Conservation (phyloP, 2,329 filamentous ascomycete genomes). For the Herpotrichia juniperi region DNA sequence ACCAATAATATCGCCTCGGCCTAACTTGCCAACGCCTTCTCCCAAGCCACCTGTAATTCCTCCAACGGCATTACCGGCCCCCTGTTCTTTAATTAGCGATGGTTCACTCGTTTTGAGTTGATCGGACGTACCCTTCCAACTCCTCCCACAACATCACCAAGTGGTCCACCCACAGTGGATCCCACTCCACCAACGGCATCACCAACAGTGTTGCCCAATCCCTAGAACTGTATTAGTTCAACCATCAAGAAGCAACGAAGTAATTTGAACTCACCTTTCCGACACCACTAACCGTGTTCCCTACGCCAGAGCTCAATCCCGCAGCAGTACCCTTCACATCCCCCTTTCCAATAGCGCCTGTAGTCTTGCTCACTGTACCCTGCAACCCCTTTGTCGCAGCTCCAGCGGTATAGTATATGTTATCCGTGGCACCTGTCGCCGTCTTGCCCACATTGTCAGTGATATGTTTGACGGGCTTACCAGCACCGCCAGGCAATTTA, state of each 20-base stretch:
- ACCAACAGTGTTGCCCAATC: slow-evolving; percentile 39
- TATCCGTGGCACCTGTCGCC: slow-evolving; percentile 45
- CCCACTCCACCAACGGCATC: slow-evolving; percentile 48
- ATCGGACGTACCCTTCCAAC: slow-evolving; percentile 43
- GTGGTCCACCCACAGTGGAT: slow-evolving; percentile 44
- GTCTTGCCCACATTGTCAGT: slow-evolving; percentile 51
- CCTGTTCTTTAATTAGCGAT: slow-evolving; percentile 4
- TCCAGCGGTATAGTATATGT: slow-evolving; percentile 49
- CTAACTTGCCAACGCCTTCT: slow-evolving; percentile 52
- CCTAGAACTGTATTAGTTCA: slow-evolving; percentile 21
- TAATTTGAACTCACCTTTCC: slow-evolving; percentile 30
- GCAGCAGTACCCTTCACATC: slow-evolving; percentile 44
- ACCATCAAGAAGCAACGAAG: not conserved
- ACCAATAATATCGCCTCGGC: slow-evolving; percentile 52
- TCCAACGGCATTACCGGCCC: slow-evolving; percentile 48
- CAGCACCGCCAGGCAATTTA: slow-evolving; percentile 39
- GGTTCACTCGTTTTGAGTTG: no score
- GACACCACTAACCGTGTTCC: slow-evolving; percentile 44
- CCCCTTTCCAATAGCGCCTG: slow-evolving; percentile 49
- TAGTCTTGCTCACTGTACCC: slow-evolving; percentile 52
- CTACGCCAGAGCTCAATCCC: slow-evolving; percentile 46
- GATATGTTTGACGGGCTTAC: slow-evolving; percentile 47
- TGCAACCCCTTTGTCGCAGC: slow-evolving; percentile 50
- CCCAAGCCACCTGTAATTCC: slow-evolving; percentile 51
- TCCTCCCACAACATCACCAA: slow-evolving; percentile 50